Conservation (phyloP, 805 yeast genomes). For the Candida pseudofarinosa region DNA sequence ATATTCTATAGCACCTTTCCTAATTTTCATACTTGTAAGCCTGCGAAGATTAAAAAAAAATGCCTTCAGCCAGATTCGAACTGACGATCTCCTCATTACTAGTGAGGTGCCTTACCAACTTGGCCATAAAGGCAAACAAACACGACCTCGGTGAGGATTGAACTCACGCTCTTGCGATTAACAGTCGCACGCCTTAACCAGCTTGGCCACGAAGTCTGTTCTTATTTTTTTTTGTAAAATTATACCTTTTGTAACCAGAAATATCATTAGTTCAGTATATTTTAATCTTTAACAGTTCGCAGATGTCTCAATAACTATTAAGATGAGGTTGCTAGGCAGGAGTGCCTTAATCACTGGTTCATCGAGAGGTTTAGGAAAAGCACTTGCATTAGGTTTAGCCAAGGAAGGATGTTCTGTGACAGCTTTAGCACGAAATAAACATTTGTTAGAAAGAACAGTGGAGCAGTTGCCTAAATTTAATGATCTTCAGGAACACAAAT, state of each 20-base stretch:
- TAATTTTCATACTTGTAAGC: no score
- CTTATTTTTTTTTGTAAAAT: no score
- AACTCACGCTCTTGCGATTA: conserved; percentile 4
- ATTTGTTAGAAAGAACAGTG: conserved; percentile 25
- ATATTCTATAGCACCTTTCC: no score
- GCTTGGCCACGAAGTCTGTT: conserved; percentile 5
- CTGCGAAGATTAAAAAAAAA: conserved; percentile 2
- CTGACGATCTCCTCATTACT: conserved; percentile 10
- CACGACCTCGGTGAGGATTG: conserved; percentile 4
- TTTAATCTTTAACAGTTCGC: background rate
- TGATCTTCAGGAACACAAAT: conserved; percentile 24
- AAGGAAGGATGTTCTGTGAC: conserved; percentile 27
- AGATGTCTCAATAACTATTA: background rate
- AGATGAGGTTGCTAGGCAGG: conserved; percentile 3
- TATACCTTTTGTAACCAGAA: background rate
- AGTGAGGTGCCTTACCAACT: conserved; percentile 10
- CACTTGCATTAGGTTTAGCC: conserved; percentile 25
- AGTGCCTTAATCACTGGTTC: conserved; percentile 40
- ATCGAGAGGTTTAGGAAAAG: conserved; percentile 35
- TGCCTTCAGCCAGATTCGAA: conserved; percentile 10
- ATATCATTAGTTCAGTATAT: background rate
- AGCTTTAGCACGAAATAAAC: conserved; percentile 32
- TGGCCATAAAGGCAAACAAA: conserved; percentile 3
- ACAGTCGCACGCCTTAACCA: conserved; percentile 5
- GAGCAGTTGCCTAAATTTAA: conserved; percentile 10